These are phyloP conservation scores for Echinosphaeria canescens DNA, from an alignment of 2,329 filamentous ascomycete species.

Conservation along the genomic window DNA sequence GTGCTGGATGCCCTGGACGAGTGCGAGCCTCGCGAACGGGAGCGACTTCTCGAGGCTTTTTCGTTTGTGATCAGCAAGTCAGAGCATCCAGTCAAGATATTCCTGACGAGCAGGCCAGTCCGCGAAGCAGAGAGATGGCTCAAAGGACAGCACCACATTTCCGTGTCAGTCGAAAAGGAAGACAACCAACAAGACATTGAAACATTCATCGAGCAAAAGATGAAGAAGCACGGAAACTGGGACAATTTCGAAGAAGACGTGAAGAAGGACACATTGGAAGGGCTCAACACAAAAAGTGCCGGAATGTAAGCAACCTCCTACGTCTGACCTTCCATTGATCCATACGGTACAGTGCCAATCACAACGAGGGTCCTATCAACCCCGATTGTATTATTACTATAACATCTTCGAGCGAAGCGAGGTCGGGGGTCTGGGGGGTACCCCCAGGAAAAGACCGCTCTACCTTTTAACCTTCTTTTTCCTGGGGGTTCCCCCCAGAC, in stretches of 20 bases:
- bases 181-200: constrained; percentile 10
- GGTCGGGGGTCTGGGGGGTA: too few relatives aligned
- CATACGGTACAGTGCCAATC: too few relatives aligned
- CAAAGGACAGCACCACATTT: constrained; percentile 6
- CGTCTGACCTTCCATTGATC: too few relatives aligned
- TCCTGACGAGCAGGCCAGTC: constrained; percentile 12
- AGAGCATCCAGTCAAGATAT: constrained; percentile 10
- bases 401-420: too few relatives aligned
- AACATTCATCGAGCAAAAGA: constrained; percentile 7
- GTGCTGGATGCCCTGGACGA: constrained; percentile 15
- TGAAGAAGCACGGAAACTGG: constrained; percentile 5
- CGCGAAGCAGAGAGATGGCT: constrained; percentile 8
- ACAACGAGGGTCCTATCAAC: too few relatives aligned
- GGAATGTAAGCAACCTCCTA: too few relatives aligned
- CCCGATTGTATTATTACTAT: too few relatives aligned
- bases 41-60: constrained; percentile 8
- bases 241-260: constrained; percentile 3
- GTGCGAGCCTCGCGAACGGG: constrained; percentile 8
- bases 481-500: too few relatives aligned
- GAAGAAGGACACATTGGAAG: constrained; percentile 6
- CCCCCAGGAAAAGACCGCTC: too few relatives aligned
- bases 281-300: constrained; percentile 6
- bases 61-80: constrained; percentile 6
- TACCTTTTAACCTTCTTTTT: too few relatives aligned
- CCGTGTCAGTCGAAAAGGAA: constrained; percentile 6